A percentile compares a stretch with the other conserved stretches of the same genome.
Evolutionary conservation across 2,329 filamentous ascomycete species (phyloP).

Genomic region (Alternaria ethzedia): DNA sequence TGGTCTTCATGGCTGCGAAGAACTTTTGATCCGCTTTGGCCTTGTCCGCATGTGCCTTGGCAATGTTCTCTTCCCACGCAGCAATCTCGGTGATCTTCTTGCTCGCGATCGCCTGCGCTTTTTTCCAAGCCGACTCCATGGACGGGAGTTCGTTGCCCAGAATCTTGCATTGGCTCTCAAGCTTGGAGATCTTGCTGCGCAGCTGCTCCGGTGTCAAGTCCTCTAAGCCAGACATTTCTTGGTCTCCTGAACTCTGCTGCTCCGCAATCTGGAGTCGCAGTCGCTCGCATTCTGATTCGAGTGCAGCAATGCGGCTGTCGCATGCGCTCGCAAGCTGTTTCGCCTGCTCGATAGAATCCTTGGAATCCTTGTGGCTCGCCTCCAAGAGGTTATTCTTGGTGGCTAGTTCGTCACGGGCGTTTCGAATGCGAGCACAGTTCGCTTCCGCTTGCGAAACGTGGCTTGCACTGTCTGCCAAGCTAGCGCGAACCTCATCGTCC

Average conservation of each 20-base stretch:
- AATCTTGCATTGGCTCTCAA: constrained; percentile 81
- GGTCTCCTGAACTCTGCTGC: constrained; percentile 28
- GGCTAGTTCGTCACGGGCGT: constrained; percentile 81
- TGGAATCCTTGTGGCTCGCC: constrained; percentile 77
- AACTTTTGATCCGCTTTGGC: constrained; percentile 98
- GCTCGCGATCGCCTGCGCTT: constrained; percentile 80
- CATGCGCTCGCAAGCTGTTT: constrained; percentile 81
- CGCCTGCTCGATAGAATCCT: constrained; percentile 71
- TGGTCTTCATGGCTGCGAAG: constrained; percentile 92
- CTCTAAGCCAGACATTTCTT: constrained; percentile 56
- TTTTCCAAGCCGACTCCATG: constrained; percentile 90
- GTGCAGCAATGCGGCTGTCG: constrained; percentile 77
- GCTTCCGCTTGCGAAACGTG: constrained; percentile 81
- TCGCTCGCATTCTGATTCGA: constrained; percentile 84
- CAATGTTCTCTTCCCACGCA: constrained; percentile 77
- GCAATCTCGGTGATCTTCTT: constrained; percentile 84
- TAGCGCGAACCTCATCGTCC: constrained; percentile 77
- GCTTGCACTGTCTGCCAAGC: constrained; percentile 78
- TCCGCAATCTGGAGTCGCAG: constrained; percentile 65
- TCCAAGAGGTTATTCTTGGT: constrained; percentile 84
- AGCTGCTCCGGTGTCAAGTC: constrained; percentile 73
- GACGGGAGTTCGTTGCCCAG: constrained; percentile 87
- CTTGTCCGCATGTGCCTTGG: constrained; percentile 82
- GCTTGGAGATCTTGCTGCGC: constrained; percentile 71
- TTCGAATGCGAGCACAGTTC: constrained; percentile 84